Evolutionary conservation across 805 yeast genomes (phyloP).

Genomic region (Saturnispora galanensis): DNA sequence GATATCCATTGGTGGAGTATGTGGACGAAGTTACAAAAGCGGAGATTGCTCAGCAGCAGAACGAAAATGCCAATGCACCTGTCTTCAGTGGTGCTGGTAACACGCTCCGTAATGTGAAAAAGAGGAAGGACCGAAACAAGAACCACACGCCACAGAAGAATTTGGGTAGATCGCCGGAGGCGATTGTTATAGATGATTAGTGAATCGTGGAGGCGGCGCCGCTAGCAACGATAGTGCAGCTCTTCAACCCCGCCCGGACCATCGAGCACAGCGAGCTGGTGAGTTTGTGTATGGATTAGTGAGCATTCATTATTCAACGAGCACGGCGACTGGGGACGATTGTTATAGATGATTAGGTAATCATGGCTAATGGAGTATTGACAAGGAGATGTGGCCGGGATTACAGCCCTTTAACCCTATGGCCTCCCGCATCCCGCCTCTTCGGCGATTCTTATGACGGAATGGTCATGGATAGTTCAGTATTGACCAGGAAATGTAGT

Average conservation of each 20-base stretch:
- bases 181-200: conserved; percentile 62
- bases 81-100: conserved; percentile 64
- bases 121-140: conserved; percentile 50
- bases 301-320: too few relatives aligned
- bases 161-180: conserved; percentile 62
- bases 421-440: too few relatives aligned
- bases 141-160: conserved; percentile 48
- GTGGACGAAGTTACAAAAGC: conserved; percentile 29
- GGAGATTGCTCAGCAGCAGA: conserved; percentile 16
- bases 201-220: too few relatives aligned
- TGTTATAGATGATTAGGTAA: conserved; percentile 48
- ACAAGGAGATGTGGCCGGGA: too few relatives aligned
- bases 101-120: conserved; percentile 45
- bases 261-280: too few relatives aligned
- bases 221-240: too few relatives aligned
- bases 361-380: too few relatives aligned
- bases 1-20: conserved; percentile 65
- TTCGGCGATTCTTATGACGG: too few relatives aligned
- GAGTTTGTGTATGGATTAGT: neutral
- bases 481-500: neutral
- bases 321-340: conserved; percentile 39
- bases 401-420: too few relatives aligned
- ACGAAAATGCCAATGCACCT: neutral
- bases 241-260: too few relatives aligned
- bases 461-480: neutral